These are phyloP conservation scores for Neurospora terricola DNA, from an alignment of 495 filamentous ascomycete species.

Conservation along the genomic window DNA sequence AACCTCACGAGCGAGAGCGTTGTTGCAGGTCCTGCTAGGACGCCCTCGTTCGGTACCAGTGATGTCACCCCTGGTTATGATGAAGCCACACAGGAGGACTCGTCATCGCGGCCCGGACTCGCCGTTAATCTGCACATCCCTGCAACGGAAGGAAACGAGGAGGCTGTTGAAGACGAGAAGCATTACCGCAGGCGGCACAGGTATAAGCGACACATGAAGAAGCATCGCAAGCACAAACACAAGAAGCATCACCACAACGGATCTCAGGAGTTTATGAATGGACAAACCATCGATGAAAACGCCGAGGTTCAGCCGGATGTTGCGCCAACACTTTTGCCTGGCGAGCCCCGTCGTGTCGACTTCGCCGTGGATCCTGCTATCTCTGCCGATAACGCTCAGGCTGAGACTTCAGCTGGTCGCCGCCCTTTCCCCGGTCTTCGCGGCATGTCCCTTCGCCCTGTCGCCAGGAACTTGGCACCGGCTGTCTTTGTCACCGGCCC, in stretches of 20 bases:
- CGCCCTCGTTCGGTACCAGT: constrained; percentile 28
- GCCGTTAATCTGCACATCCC: constrained; percentile 12
- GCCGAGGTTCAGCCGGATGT: constrained; percentile 9
- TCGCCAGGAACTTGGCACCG: constrained; percentile 35
- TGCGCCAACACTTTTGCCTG: constrained; percentile 2
- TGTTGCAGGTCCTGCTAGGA: constrained; percentile 17
- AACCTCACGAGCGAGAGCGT: constrained; percentile 40
- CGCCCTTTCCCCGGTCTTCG: constrained; percentile 33
- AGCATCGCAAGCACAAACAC: constrained; percentile 27
- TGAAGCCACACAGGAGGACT: constrained; percentile 22
- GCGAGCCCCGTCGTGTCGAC: constrained; percentile 36
- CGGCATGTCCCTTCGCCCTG: constrained; percentile 29
- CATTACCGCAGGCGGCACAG: constrained; percentile 20
- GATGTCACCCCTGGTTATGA: constrained; percentile 22
- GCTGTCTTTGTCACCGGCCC: constrained; percentile 31
- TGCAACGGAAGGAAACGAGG: constrained; percentile 19
- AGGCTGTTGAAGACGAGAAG: constrained; percentile 32
- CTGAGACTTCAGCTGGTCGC: constrained; percentile 20
- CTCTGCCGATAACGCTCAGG: constrained; percentile 16
- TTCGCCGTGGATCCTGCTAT: constrained; percentile 26
- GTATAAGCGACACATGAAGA: constrained; percentile 20
- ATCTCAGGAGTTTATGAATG: constrained; percentile 13
- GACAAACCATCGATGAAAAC: constrained; percentile 26
- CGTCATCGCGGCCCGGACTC: constrained; percentile 13
- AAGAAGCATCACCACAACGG: constrained; percentile 8